phyloP scores from a whole-genome alignment of 1,284 basidiomycete species.

The Singerocomus rubriflavus region DNA sequence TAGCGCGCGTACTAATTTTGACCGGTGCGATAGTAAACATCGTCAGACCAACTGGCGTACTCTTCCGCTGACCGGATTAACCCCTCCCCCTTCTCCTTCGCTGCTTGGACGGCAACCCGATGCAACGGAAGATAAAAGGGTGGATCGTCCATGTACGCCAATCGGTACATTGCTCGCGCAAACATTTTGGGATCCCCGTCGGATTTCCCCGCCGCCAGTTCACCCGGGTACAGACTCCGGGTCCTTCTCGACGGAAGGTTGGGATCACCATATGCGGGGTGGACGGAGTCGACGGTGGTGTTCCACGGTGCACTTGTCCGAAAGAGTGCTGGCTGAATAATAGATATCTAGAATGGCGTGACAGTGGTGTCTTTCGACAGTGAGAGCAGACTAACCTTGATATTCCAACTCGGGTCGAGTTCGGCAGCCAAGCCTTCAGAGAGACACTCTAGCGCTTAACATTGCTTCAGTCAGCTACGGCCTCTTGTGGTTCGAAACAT shows the following conservation, averaged over 20 bases:
- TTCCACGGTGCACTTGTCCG: conserved; percentile 15
- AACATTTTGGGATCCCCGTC: conserved; percentile 27
- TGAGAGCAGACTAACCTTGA: conserved; percentile 19
- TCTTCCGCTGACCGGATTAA: conserved; percentile 26
- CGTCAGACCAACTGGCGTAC: conserved; percentile 31
- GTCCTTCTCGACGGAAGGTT: conserved; percentile 17
- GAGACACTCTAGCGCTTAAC: conserved; percentile 28
- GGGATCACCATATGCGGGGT: conserved; percentile 22
- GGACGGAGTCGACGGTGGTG: conserved; percentile 10
- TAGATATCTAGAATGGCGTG: conserved; percentile 19
- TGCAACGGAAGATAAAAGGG: conserved; percentile 30
- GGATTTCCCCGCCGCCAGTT: neutral
- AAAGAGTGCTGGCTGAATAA: conserved; percentile 30
- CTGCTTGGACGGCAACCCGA: conserved; percentile 22
- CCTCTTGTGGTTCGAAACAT: neutral
- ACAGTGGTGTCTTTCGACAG: neutral
- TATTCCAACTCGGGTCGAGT: conserved; percentile 30
- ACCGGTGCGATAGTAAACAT: conserved; percentile 19
- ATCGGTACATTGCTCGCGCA: conserved; percentile 16
- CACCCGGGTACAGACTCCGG: conserved; percentile 13
- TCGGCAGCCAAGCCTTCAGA: conserved; percentile 25
- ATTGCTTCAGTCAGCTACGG: conserved; percentile 7
- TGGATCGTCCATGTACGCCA: conserved; percentile 24
- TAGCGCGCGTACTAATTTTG: conserved; percentile 7
- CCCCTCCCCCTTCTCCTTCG: conserved; percentile 24